phyloP scores from a whole-genome alignment of 179 eudicot species.

The Spinacia oleracea region DNA sequence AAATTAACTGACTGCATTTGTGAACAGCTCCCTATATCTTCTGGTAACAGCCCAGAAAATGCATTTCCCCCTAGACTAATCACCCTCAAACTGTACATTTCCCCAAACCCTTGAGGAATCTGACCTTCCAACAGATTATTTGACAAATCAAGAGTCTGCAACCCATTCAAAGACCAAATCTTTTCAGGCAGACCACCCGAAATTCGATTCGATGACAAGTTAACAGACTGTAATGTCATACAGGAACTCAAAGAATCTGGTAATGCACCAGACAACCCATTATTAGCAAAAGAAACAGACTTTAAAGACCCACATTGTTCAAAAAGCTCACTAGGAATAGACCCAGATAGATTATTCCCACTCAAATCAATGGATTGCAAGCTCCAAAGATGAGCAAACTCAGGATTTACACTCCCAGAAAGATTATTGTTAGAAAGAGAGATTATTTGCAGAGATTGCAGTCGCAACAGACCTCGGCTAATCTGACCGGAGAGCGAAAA shows the following conservation, averaged over 20 bases:
- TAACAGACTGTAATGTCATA: constrained; percentile 44
- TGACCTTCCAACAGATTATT: constrained; percentile 59
- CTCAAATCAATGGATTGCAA: constrained; percentile 59
- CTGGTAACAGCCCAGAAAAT: constrained; percentile 62
- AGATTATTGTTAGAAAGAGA: constrained; percentile 65
- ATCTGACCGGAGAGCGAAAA: constrained; percentile 73
- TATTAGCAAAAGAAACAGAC: constrained; percentile 57
- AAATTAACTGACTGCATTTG: constrained; percentile 56
- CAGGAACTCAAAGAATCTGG: constrained; percentile 66
- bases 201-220: constrained; percentile 63
- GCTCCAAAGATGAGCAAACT: constrained; percentile 50
- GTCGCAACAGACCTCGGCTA: constrained; percentile 49
- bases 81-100: constrained; percentile 52
- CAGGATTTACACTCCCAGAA: constrained; percentile 58
- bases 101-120: constrained; percentile 61
- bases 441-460: constrained; percentile 50
- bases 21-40: constrained; percentile 64
- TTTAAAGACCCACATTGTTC: constrained; percentile 67
- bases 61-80: constrained; percentile 56
- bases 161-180: constrained; percentile 66
- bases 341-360: constrained; percentile 58
- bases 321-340: constrained; percentile 63
- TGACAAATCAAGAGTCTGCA: constrained; percentile 63
- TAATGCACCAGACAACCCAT: constrained; percentile 57
- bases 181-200: constrained; percentile 57